Evolutionary conservation across 305 asterid genomes (phyloP).

Genomic region (Ilex paraguariensis): DNA sequence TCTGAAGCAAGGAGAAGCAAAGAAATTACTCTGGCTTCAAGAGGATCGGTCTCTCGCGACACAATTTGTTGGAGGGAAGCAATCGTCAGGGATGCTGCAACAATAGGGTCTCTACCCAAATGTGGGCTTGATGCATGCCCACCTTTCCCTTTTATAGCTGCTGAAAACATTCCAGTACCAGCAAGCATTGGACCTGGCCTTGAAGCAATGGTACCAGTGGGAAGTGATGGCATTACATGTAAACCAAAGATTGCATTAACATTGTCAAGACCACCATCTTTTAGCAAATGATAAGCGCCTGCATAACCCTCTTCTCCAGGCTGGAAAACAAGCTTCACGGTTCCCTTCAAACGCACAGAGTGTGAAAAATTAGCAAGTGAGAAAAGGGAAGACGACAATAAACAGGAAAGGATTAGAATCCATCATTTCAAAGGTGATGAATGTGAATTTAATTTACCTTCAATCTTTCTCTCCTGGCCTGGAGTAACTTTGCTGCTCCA

Average conservation of each 20-base stretch:
- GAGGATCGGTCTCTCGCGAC: neutral
- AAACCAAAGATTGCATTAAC: neutral
- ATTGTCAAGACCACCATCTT: constrained; percentile 1
- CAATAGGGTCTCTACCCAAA: neutral
- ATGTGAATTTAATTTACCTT: constrained; percentile 1
- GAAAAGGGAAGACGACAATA: neutral
- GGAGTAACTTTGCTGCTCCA: constrained; percentile 17
- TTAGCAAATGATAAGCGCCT: neutral
- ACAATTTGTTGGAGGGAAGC: neutral
- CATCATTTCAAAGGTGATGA: no score
- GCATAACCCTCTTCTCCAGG: constrained; percentile 3
- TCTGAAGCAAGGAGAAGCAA: neutral
- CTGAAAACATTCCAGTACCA: neutral
- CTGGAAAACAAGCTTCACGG: constrained; percentile 2
- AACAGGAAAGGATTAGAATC: no score
- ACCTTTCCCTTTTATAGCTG: neutral
- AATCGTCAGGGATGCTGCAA: neutral
- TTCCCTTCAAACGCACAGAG: neutral
- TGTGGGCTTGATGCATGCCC: constrained; percentile 1
- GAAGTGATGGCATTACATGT: neutral
- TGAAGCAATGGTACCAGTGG: constrained; percentile 1
- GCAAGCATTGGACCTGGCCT: constrained; percentile 1
- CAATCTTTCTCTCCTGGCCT: neutral
- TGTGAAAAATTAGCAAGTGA: neutral
- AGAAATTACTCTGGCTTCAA: neutral